Evolutionary conservation across 805 yeast species (phyloP), one percentile per base, ranked within the genome.

Genomic region (Pichia thaimueangensis): DNA sequence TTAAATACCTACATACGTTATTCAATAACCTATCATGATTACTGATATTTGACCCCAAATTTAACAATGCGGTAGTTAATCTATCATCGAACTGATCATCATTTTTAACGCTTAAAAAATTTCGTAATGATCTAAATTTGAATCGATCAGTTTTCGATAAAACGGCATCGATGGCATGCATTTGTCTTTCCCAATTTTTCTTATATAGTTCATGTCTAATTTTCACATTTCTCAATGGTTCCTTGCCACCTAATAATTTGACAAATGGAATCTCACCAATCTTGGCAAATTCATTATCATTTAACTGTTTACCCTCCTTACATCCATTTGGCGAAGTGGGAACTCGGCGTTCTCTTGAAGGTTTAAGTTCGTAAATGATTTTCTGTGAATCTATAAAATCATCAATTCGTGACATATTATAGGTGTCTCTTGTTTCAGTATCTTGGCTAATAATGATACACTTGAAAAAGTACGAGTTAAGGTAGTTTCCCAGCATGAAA

Each of bases 41-140:
- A 2, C 72, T 57, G 19, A 68, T 60, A 45, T 70, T 71, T 4
- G 74, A 61, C 3, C 74, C 76, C 32, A 71, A 52, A 39, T 57
- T 57, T 9, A 71, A 48, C 38, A 71, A 54, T 10, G 66, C 64
- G 6, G 70, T 59, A 21, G 57, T 63, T 34, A 70, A 56, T 32
- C 53, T 52, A 10, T 45, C 45, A 10, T 52, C 53, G 21, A 68
- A 55, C 31, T 50, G 48, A 9, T 43, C 43, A 8, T 49, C 48
- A 3, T 23, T 30, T 6, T 19, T 17, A 23, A 19, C 41, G 35
- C 52, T 24, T 39, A 62, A 30, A 46, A 48, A 51, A n/a, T 55
- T 45, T 24, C 58, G 49, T 39, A 67, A 48, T 30, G 61, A 63
- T 17, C 52, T 51, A 41, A 65, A 66, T 48, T 64, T 50, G 36